phyloP scores from a whole-genome alignment of 2,329 filamentous ascomycete genomes.

The Chaetomium sp. region DNA sequence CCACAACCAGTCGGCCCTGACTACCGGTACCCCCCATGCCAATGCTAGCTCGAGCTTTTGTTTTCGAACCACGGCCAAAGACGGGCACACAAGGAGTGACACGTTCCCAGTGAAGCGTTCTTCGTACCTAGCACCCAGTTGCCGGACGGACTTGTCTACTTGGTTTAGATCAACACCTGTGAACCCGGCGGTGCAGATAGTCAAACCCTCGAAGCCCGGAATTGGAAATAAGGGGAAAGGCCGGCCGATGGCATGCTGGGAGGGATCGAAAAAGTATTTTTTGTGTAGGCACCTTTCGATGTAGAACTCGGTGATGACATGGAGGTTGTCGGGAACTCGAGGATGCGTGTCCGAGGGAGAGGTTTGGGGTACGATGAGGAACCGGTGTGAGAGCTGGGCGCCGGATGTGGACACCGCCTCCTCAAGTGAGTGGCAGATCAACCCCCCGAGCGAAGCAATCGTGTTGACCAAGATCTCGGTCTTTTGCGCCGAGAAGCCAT shows the following conservation, averaged over 20 bases:
- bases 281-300: constrained; percentile 84
- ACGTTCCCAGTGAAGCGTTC: constrained; percentile 72
- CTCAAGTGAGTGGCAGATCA: constrained; percentile 47
- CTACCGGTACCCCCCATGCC: constrained; percentile 77
- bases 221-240: constrained; percentile 75
- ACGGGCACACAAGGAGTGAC: constrained; percentile 77
- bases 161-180: constrained; percentile 83
- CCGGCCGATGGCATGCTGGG: constrained; percentile 70
- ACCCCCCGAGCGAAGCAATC: constrained; percentile 52
- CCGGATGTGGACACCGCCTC: constrained; percentile 43
- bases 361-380: constrained; percentile 58
- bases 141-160: constrained; percentile 71
- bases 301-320: constrained; percentile 85
- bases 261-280: constrained; percentile 70
- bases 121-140: constrained; percentile 80
- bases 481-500: constrained; percentile 59
- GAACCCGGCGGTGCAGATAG: constrained; percentile 81
- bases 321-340: constrained; percentile 43
- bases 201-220: constrained; percentile 67
- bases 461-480: constrained; percentile 52
- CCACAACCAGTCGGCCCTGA: constrained; percentile 83
- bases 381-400: constrained; percentile 44
- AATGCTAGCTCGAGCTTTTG: constrained; percentile 80
- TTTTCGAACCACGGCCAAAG: constrained; percentile 56
- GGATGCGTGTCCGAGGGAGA: constrained; percentile 52